Conservation (phyloP, 108 stramenopile genomes). For the Skeletonema menzelii region DNA sequence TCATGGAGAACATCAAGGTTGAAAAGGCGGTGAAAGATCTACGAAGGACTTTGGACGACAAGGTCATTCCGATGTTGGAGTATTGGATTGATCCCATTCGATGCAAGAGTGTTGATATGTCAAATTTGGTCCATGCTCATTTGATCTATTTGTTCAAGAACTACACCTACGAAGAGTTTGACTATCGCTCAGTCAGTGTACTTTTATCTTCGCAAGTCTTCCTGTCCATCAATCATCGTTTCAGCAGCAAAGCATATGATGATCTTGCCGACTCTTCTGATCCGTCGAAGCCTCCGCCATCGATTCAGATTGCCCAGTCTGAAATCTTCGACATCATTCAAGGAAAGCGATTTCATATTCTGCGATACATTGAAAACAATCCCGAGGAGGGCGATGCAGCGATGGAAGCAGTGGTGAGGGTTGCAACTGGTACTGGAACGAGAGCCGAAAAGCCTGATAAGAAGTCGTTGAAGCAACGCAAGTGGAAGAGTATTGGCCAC, state of each 20-base stretch:
- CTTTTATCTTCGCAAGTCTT: conserved; percentile 95
- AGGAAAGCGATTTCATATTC: conserved; percentile 87
- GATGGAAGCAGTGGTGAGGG: conserved; percentile 94
- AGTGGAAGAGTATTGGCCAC: conserved; percentile 94
- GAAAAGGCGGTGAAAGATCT: conserved; percentile 78
- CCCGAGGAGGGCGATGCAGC: conserved; percentile 85
- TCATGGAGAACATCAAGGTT: conserved; percentile 79
- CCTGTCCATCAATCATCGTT: conserved; percentile 96
- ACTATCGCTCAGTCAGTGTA: conserved; percentile 90
- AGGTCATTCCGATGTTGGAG: conserved; percentile 93
- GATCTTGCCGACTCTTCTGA: conserved; percentile 90
- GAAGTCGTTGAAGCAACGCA: conserved; percentile 75
- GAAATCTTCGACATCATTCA: conserved; percentile 96
- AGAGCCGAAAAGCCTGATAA: conserved; percentile 60
- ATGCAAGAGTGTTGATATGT: conserved; percentile 78
- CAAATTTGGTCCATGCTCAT: conserved; percentile 95
- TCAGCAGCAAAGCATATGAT: conserved; percentile 87
- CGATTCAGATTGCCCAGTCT: conserved; percentile 93
- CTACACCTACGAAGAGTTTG: conserved; percentile 89
- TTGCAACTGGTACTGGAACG: conserved; percentile 94
- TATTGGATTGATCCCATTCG: conserved; percentile 94
- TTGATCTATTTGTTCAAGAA: conserved; percentile 97
- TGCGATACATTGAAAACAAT: conserved; percentile 90
- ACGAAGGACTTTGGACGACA: conserved; percentile 76
- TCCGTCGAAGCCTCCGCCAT: conserved; percentile 86